A percentile compares a stretch with the other conserved stretches of the same genome.
Conservation (phyloP, 2,329 filamentous ascomycete species). For the Podosphaera xanthii region DNA sequence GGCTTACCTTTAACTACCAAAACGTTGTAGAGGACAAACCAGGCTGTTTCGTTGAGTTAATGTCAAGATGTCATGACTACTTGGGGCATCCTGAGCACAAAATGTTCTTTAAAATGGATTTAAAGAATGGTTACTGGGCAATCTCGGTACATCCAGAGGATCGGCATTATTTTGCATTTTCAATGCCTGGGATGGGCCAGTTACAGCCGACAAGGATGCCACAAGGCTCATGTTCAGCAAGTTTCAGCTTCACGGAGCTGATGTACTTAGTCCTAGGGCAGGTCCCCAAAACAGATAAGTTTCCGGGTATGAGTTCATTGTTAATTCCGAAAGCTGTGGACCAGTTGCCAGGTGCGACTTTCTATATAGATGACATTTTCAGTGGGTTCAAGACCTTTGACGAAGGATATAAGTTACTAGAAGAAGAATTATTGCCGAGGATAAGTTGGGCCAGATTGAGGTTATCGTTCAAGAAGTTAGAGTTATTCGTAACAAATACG, state of each 20-base stretch:
- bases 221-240: neutral
- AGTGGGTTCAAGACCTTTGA: neutral
- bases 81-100: neutral
- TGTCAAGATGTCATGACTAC: neutral
- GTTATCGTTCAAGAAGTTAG: neutral
- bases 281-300: neutral
- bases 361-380: neutral
- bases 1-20: slow-evolving; percentile 2
- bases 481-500: neutral
- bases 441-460: neutral
- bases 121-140: neutral
- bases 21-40: neutral
- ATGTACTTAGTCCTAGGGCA: neutral
- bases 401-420: neutral
- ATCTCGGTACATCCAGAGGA: neutral
- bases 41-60: neutral
- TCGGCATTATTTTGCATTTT: neutral
- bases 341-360: neutral
- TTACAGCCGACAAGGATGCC: neutral
- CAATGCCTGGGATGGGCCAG: neutral
- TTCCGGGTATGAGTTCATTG: neutral
- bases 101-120: neutral
- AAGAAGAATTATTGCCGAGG: neutral
- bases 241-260: neutral
- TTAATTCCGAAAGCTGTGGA: neutral